A percentile compares a stretch with the other conserved stretches of the same genome.
Evolutionary conservation across 2,329 filamentous ascomycete genomes (phyloP).

Genomic region (Coleophoma cylindrospora): DNA sequence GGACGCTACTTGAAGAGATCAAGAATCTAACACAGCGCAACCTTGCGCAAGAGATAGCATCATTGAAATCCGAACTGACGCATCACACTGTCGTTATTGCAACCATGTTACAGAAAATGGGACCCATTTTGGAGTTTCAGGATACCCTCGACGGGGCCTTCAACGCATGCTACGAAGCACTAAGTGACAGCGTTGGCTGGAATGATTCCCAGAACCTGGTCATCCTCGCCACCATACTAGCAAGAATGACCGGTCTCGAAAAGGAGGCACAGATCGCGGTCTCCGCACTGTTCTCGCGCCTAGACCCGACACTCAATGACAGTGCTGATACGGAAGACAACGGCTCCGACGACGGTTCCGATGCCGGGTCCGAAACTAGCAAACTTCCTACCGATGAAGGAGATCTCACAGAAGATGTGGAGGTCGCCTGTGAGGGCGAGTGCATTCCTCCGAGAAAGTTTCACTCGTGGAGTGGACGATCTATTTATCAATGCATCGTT

Average conservation of each 20-base stretch:
- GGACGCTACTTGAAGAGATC: slow-evolving; percentile 4
- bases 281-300: slow-evolving; percentile 19
- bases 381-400: too few relatives aligned
- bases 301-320: slow-evolving; percentile 7
- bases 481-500: slow-evolving; percentile 15
- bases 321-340: neutral
- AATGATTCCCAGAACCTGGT: slow-evolving; percentile 14
- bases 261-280: slow-evolving; percentile 17
- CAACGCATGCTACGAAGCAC: slow-evolving; percentile 6
- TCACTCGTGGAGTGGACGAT: slow-evolving; percentile 10
- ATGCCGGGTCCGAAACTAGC: neutral
- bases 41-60: neutral
- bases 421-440: too few relatives aligned
- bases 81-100: slow-evolving; percentile 9
- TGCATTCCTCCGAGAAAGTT: neutral
- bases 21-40: slow-evolving; percentile 1
- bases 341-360: slow-evolving; percentile 1
- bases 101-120: slow-evolving; percentile 12
- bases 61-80: slow-evolving; percentile 5
- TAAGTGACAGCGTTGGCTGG: slow-evolving; percentile 11
- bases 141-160: slow-evolving; percentile 11
- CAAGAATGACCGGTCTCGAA: slow-evolving; percentile 11
- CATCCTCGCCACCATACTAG: slow-evolving; percentile 11
- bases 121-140: slow-evolving; percentile 10
- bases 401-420: too few relatives aligned